Evolutionary conservation across 1,284 basidiomycete genomes (phyloP), one percentile per base, ranked within the genome.

Genomic region (Phellinidium pouzarii): DNA sequence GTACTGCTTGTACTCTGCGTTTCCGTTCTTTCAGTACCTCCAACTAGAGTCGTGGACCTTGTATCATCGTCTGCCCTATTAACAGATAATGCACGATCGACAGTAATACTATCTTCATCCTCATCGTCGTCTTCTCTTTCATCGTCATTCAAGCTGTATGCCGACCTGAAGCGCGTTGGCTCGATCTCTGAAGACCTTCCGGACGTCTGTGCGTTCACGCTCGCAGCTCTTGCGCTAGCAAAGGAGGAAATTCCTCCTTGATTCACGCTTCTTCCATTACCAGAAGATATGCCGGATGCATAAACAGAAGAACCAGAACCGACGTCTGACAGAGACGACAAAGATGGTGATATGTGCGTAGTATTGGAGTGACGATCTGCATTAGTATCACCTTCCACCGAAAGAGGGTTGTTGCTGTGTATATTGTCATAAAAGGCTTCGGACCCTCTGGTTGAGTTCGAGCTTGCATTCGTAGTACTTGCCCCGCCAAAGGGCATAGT

Each of bases 101-200:
- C 43, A 20, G 29, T 27, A n/a, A 52, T 46, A 20, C 41, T 31
- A 19, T 52, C 50, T 19, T n/a, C 44, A 8, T 46, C 50, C 8
- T 48, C 47, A 25, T 48, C 47, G 6, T 50, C 48, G 38, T 42
- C 9, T 34, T 34, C 31, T 14, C 31, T 34, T 19, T 51, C 49
- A 8, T 38, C 50, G 11, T 46, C 50, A 9, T 52, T 36, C 12
- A n/a, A 31, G 11, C 25, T n/a, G 31, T 29, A 25, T 12, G 42
- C 23, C n/a, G 25, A 38, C 12, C 17, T 46, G 25, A 46, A 46
- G 12, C 22, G 34, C 23, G 29, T 40, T 22, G 43, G 43, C 19
- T 43, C 19, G 8, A 34, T 34, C 31, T 34, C 31, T 11, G 34
- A 36, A 25, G 43, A 46, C 11, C 7, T 50, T 25, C 38, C 29